phyloP scores from a whole-genome alignment of 1,284 basidiomycete species.

The Caloboletus firmus region DNA sequence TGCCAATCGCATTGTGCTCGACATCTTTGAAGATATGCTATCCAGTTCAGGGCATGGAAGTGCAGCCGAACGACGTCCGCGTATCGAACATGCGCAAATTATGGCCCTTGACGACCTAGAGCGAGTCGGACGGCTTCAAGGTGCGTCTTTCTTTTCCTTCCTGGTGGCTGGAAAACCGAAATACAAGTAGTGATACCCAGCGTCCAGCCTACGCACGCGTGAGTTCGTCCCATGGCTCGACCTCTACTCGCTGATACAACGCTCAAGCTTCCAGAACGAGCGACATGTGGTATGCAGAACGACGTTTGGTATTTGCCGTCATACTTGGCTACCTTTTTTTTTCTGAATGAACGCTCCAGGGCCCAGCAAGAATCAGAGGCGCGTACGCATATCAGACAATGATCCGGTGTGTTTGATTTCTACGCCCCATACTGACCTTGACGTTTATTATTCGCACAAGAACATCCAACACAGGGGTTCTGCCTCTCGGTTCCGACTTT shows the following conservation, averaged over 20 bases:
- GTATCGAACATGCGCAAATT: slow-evolving; percentile 93
- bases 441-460: slow-evolving; percentile 3
- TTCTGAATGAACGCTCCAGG: slow-evolving; percentile 44
- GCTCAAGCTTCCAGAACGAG: slow-evolving; percentile 55
- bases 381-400: slow-evolving; percentile 89
- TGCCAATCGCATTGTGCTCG: slow-evolving; percentile 79
- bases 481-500: slow-evolving; percentile 89
- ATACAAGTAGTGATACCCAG: slow-evolving; percentile 75
- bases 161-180: not conserved
- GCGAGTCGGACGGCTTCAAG: slow-evolving; percentile 70
- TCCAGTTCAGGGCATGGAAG: slow-evolving; percentile 29
- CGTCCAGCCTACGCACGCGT: slow-evolving; percentile 92
- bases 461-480: slow-evolving; percentile 49
- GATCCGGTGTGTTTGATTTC: slow-evolving; percentile 50
- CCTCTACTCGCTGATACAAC: not conserved
- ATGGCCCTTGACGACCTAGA: slow-evolving; percentile 67
- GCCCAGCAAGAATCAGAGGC: slow-evolving; percentile 74
- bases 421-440: not conserved
- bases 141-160: slow-evolving; percentile 41
- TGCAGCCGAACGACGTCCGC: slow-evolving; percentile 56
- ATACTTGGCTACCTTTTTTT: not conserved
- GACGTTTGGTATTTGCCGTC: slow-evolving; percentile 57
- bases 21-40: slow-evolving; percentile 69
- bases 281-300: slow-evolving; percentile 91
- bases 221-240: slow-evolving; percentile 27